Conservation (phyloP, 2,329 filamentous ascomycete genomes). For the Alternaria angustiovoidea region DNA sequence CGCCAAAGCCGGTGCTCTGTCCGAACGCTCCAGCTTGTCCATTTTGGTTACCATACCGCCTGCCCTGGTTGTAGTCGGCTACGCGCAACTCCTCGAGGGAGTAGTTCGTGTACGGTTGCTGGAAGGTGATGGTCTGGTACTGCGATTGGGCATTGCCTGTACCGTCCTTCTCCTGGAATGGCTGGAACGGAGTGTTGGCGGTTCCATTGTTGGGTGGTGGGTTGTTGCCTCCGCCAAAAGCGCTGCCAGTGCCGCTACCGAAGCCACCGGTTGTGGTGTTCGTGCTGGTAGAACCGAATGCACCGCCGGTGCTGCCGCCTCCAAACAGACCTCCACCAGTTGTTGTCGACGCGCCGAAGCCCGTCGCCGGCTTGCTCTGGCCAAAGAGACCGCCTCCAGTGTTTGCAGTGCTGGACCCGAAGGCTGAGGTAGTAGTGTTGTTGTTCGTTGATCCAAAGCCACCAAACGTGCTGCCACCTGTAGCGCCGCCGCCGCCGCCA, state of each 20-base stretch:
- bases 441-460: slow-evolving; percentile 30
- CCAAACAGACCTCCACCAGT: slow-evolving; percentile 41
- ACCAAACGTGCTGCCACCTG: slow-evolving; percentile 18
- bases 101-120: slow-evolving; percentile 84
- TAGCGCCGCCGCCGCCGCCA: slow-evolving; percentile 34
- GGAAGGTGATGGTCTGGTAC: slow-evolving; percentile 82
- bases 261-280: slow-evolving; percentile 31
- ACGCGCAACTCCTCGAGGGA: slow-evolving; percentile 75
- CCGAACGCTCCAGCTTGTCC: slow-evolving; percentile 86
- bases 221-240: slow-evolving; percentile 38
- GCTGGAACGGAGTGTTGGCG: slow-evolving; percentile 69
- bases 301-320: slow-evolving; percentile 35
- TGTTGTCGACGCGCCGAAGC: slow-evolving; percentile 39
- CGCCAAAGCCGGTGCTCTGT: slow-evolving; percentile 65
- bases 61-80: slow-evolving; percentile 87
- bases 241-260: slow-evolving; percentile 36
- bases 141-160: slow-evolving; percentile 64
- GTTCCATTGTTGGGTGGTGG: slow-evolving; percentile 65
- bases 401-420: slow-evolving; percentile 39
- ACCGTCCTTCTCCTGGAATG: slow-evolving; percentile 76
- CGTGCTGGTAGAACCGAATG: slow-evolving; percentile 36
- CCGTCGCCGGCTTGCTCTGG: slow-evolving; percentile 36
- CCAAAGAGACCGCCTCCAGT: slow-evolving; percentile 44
- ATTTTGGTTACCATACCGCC: slow-evolving; percentile 81
- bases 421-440: slow-evolving; percentile 31